phyloP scores from a whole-genome alignment of 352 stramenopile species.

The Thalassiosira mediterranea region DNA sequence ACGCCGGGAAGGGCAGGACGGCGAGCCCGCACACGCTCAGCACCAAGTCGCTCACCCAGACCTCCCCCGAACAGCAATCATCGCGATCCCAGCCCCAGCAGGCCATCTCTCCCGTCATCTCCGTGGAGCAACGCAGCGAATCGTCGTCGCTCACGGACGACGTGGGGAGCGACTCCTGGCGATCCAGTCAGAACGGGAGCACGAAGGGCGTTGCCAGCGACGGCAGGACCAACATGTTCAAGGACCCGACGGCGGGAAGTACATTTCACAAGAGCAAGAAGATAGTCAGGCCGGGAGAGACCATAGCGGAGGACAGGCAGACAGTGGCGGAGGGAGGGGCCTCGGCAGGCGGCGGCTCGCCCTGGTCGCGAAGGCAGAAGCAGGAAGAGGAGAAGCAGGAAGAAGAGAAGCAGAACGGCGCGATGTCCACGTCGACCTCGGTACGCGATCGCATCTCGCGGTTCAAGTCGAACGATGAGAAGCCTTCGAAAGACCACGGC shows the following conservation, averaged over 20 bases:
- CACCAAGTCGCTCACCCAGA: slow-evolving; percentile 22
- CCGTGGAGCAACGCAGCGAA: slow-evolving; percentile 49
- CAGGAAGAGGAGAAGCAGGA: slow-evolving; percentile 10
- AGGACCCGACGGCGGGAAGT: slow-evolving; percentile 36
- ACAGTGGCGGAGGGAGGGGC: neutral
- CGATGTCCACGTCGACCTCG: slow-evolving; percentile 8
- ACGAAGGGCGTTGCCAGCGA: neutral
- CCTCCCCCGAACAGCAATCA: slow-evolving; percentile 7
- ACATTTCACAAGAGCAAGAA: slow-evolving; percentile 56
- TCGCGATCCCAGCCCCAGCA: slow-evolving; percentile 4
- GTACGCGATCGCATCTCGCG: slow-evolving; percentile 36
- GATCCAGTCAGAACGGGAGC: slow-evolving; percentile 1
- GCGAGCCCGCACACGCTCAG: slow-evolving; percentile 19
- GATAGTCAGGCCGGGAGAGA: slow-evolving; percentile 27
- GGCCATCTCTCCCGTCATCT: slow-evolving; percentile 31
- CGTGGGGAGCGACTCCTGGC: slow-evolving; percentile 30
- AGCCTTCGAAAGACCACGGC: too few species aligned
- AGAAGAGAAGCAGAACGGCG: neutral
- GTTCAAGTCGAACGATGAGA: slow-evolving; percentile 28
- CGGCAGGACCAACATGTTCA: slow-evolving; percentile 41
- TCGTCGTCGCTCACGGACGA: slow-evolving; percentile 47
- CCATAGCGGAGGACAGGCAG: neutral
- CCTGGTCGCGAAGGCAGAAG: neutral
- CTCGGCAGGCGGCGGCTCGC: neutral
- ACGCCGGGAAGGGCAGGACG: slow-evolving; percentile 1